phyloP scores from a whole-genome alignment of 495 filamentous ascomycete genomes.

The Neohortaea acidophila region DNA sequence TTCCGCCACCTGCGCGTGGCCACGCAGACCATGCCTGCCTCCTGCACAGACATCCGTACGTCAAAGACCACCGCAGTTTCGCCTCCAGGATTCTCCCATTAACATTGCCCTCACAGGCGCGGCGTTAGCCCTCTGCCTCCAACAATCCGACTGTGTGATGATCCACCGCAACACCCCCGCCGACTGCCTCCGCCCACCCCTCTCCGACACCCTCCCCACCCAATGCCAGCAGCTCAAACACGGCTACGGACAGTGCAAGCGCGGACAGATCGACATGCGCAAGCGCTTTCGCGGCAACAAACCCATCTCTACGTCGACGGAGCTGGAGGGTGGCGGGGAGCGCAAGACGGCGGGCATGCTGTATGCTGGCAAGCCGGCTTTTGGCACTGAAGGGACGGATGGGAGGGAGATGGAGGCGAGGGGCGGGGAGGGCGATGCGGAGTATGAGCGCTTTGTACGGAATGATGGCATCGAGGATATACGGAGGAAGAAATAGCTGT shows the following conservation, averaged over 20 bases:
- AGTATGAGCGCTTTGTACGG: conserved; percentile 9
- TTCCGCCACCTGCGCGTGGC: too few relatives aligned
- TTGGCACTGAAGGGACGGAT: conserved; percentile 34
- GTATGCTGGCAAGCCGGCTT: conserved; percentile 66
- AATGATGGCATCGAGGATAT: conserved; percentile 17
- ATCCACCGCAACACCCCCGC: conserved; percentile 67
- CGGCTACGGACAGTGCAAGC: conserved; percentile 87
- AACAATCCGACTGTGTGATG: conserved; percentile 90
- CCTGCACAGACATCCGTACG: conserved; percentile 91
- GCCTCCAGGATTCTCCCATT: too few relatives aligned
- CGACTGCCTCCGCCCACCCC: conserved; percentile 74
- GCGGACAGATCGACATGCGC: conserved; percentile 95
- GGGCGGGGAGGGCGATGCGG: conserved; percentile 14
- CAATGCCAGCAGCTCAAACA: conserved; percentile 86
- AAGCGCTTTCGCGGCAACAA: conserved; percentile 96
- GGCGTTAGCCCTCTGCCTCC: conserved; percentile 83
- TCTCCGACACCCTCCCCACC: conserved; percentile 60
- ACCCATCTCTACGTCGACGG: conserved; percentile 52
- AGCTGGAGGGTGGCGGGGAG: conserved; percentile 40
- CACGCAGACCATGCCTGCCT: conserved; percentile 89
- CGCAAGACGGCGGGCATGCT: conserved; percentile 41
- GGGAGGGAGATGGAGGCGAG: conserved; percentile 19
- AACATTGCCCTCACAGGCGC: conserved; percentile 52
- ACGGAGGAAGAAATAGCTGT: conserved; percentile 13
- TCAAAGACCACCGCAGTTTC: conserved; percentile 16